Evolutionary conservation across 2,329 filamentous ascomycete genomes (phyloP).

Genomic region (Clonostachys rosea): DNA sequence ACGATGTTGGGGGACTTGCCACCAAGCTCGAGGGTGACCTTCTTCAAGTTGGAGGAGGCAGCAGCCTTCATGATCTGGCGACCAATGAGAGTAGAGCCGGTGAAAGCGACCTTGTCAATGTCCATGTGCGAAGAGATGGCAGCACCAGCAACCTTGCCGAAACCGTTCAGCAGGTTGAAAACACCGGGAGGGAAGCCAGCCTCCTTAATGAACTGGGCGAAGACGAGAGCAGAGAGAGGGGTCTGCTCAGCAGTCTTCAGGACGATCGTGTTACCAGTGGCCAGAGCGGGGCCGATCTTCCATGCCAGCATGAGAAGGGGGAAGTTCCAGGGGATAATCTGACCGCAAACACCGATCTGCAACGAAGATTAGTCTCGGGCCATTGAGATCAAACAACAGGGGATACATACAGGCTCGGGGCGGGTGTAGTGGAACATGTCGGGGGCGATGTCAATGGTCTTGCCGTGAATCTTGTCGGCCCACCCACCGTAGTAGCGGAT

Average conservation of each 20-base stretch:
- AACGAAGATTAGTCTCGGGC: too few species aligned
- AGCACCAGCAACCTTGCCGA: constrained; percentile 71
- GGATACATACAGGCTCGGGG: constrained; percentile 60
- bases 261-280: constrained; percentile 64
- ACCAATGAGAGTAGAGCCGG: constrained; percentile 65
- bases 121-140: constrained; percentile 69
- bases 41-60: constrained; percentile 69
- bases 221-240: constrained; percentile 60
- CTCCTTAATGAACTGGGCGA: constrained; percentile 61
- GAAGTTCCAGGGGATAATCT: constrained; percentile 85
- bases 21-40: constrained; percentile 71
- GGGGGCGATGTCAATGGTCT: constrained; percentile 74
- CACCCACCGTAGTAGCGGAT: constrained; percentile 76
- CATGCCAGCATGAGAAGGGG: constrained; percentile 71
- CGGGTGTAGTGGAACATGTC: constrained; percentile 80
- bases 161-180: constrained; percentile 68
- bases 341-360: constrained; percentile 68
- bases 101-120: constrained; percentile 75
- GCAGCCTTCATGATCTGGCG: constrained; percentile 73
- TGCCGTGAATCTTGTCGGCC: constrained; percentile 88
- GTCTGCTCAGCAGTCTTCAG: constrained; percentile 72
- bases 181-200: constrained; percentile 72
- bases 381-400: neutral
- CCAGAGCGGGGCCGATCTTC: constrained; percentile 71
- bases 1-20: constrained; percentile 75